phyloP scores from a whole-genome alignment of 1,284 basidiomycete species.

The Ceratobasidium theobromae region DNA sequence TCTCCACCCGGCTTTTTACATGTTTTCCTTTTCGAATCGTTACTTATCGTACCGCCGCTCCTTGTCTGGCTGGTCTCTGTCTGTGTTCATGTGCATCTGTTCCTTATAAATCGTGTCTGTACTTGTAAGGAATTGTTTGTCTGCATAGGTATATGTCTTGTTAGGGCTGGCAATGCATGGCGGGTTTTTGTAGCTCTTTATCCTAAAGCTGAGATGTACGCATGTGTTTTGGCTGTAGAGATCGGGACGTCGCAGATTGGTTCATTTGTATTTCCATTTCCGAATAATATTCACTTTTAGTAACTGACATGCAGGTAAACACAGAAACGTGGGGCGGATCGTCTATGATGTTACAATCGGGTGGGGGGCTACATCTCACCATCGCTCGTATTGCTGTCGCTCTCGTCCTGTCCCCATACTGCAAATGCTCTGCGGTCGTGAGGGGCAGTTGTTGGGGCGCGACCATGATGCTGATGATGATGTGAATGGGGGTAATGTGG shows the following conservation, averaged over 20 bases:
- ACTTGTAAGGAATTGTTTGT: conserved; percentile 3
- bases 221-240: too few species aligned
- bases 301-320: not conserved
- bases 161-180: conserved; percentile 28
- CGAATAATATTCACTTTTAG: not conserved
- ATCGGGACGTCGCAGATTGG: too few species aligned
- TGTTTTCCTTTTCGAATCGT: too few species aligned
- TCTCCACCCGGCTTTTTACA: too few species aligned
- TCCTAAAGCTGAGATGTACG: too few species aligned
- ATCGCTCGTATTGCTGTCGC: conserved; percentile 65
- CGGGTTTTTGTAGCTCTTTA: too few species aligned
- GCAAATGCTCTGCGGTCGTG: conserved; percentile 64
- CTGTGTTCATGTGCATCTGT: too few species aligned
- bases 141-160: conserved; percentile 15
- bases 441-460: conserved; percentile 25
- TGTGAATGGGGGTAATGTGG: conserved; percentile 39
- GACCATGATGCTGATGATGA: conserved; percentile 32
- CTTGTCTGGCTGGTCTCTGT: conserved; percentile 3
- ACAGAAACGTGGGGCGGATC: too few species aligned
- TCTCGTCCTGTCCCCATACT: conserved; percentile 84
- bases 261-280: conserved; percentile 2
- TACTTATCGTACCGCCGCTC: not conserved
- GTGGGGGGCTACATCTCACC: not conserved
- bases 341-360: not conserved
- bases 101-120: conserved; percentile 14